These are phyloP conservation scores for Colletotrichum destructivum DNA, from an alignment of 2,329 filamentous ascomycete species.

Conservation along the genomic window DNA sequence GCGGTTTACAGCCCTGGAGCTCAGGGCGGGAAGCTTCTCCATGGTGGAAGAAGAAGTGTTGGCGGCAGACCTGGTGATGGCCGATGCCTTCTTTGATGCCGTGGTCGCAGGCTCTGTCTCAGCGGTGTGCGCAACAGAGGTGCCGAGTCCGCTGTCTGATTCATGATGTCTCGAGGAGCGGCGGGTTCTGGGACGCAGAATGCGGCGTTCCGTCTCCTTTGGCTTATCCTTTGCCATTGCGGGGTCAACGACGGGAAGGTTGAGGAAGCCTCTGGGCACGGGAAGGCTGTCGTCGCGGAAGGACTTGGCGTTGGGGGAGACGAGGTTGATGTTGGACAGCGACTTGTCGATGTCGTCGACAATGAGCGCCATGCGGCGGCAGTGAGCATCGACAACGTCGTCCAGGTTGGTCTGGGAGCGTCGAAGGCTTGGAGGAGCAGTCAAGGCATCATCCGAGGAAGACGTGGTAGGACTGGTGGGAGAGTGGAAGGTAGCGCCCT, in stretches of 20 bases:
- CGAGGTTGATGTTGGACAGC: conserved; percentile 63
- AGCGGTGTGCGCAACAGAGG: conserved; percentile 78
- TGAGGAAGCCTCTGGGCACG: conserved; percentile 72
- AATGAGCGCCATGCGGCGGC: conserved; percentile 77
- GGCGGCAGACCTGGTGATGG: conserved; percentile 74
- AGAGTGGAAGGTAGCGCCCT: conserved; percentile 79
- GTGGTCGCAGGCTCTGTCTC: conserved; percentile 63
- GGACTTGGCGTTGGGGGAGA: conserved; percentile 55
- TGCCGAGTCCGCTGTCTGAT: conserved; percentile 91
- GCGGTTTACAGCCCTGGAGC: conserved; percentile 79
- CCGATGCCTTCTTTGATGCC: conserved; percentile 62
- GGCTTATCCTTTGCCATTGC: conserved; percentile 59
- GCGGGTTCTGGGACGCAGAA: conserved; percentile 68
- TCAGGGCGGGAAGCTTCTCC: conserved; percentile 72
- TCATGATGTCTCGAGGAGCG: conserved; percentile 76
- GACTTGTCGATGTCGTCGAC: conserved; percentile 77
- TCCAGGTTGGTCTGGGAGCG: conserved; percentile 80
- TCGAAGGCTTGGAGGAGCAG: conserved; percentile 66
- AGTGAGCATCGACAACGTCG: conserved; percentile 79
- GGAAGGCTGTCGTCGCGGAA: conserved; percentile 72
- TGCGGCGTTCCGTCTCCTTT: conserved; percentile 61
- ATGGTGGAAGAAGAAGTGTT: conserved; percentile 59
- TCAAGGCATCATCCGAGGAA: conserved; percentile 59
- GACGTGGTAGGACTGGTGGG: conserved; percentile 53
- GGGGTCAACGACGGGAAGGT: conserved; percentile 68